Evolutionary conservation across 805 yeast genomes (phyloP).

Genomic region (Huiozyma sinensis): DNA sequence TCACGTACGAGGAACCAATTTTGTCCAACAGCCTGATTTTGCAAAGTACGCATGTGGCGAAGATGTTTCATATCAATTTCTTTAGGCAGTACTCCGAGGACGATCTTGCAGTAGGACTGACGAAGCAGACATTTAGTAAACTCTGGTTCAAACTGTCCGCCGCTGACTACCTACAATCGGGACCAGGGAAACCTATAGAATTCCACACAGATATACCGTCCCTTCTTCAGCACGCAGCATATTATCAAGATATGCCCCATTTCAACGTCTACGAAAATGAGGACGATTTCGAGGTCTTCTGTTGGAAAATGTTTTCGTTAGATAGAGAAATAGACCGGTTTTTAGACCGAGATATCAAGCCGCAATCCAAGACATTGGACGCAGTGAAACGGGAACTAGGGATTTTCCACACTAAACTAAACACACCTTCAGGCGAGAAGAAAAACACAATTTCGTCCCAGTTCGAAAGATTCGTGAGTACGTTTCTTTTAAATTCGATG

Average conservation of each 20-base stretch:
- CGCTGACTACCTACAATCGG: slow-evolving; percentile 20
- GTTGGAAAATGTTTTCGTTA: slow-evolving; percentile 24
- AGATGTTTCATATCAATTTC: slow-evolving; percentile 16
- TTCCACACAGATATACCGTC: slow-evolving; percentile 21
- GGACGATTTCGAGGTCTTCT: slow-evolving; percentile 19
- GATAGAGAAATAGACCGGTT: slow-evolving; percentile 26
- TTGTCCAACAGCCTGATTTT: slow-evolving; percentile 14
- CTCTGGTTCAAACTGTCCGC: slow-evolving; percentile 22
- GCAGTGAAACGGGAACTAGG: slow-evolving; percentile 17
- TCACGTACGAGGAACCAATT: slow-evolving; percentile 6
- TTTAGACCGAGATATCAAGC: slow-evolving; percentile 11
- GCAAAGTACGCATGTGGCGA: slow-evolving; percentile 18
- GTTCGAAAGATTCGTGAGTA: slow-evolving; percentile 18
- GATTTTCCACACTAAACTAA: slow-evolving; percentile 6
- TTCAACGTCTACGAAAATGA: slow-evolving; percentile 21
- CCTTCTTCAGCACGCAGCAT: slow-evolving; percentile 20
- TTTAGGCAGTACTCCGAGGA: slow-evolving; percentile 16
- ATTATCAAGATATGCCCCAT: slow-evolving; percentile 15
- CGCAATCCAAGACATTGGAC: slow-evolving; percentile 23
- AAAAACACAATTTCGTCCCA: slow-evolving; percentile 9
- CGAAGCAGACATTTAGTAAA: slow-evolving; percentile 17
- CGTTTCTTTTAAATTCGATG: slow-evolving; percentile 12
- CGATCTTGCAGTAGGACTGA: slow-evolving; percentile 12
- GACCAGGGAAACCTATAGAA: slow-evolving; percentile 13
- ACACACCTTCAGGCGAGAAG: slow-evolving; percentile 4